These are phyloP conservation scores for Acorus gramineus DNA, from an alignment of 106 monocot genomes.

Conservation along the genomic window DNA sequence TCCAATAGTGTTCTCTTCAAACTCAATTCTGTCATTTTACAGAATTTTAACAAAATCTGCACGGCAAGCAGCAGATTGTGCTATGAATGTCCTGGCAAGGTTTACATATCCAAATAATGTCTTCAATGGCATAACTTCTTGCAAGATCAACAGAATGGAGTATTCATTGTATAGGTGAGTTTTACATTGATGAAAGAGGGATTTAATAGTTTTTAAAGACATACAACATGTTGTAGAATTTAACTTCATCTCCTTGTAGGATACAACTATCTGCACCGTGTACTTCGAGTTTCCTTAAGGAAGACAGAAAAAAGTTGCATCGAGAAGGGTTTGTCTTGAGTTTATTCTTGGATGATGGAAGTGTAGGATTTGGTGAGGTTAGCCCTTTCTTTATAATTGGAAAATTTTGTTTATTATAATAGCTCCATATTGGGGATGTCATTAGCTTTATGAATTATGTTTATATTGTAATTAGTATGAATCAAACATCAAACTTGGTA, in stretches of 20 bases:
- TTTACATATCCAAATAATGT: conserved; percentile 12
- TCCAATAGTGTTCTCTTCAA: neutral
- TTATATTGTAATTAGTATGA: too few relatives aligned
- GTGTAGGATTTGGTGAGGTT: conserved; percentile 80
- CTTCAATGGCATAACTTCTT: conserved; percentile 9
- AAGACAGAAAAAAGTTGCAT: conserved; percentile 19
- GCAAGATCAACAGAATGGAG: conserved; percentile 49
- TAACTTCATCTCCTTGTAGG: conserved; percentile 24
- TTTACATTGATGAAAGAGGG: neutral
- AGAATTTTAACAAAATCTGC: conserved; percentile 42
- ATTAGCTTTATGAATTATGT: too few relatives aligned
- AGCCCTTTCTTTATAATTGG: conserved; percentile 3
- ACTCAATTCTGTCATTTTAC: neutral
- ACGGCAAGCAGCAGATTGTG: conserved; percentile 30
- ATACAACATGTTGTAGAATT: neutral
- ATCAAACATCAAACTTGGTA: too few relatives aligned
- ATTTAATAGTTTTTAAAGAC: neutral
- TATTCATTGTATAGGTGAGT: conserved; percentile 73
- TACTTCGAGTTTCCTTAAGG: conserved; percentile 30
- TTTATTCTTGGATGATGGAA: conserved; percentile 56
- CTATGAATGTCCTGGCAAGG: conserved; percentile 22
- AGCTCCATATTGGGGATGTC: too few relatives aligned
- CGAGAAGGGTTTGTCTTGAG: conserved; percentile 63
- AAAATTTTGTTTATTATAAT: too few relatives aligned
- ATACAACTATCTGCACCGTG: conserved; percentile 57